These are phyloP conservation scores for Penicillium pulvis DNA, from an alignment of 495 filamentous ascomycete species.

Conservation along the genomic window DNA sequence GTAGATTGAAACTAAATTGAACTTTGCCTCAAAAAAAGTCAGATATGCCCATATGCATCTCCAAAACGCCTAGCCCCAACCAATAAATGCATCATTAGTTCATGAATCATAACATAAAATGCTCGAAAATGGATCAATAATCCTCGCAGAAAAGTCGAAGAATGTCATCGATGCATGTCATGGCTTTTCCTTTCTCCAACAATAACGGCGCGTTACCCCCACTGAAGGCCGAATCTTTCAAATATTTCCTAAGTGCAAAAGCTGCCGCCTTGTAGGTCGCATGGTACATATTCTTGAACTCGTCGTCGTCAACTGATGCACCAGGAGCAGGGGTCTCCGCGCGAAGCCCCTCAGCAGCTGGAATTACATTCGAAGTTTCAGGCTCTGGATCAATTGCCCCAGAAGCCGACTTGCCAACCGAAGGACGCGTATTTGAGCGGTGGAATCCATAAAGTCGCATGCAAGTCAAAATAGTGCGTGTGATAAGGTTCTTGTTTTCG, in stretches of 20 bases:
- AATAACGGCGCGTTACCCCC: constrained; percentile 23
- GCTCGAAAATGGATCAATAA: constrained; percentile 21
- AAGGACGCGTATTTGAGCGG: constrained; percentile 39
- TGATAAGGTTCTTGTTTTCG: constrained; percentile 46
- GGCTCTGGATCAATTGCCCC: constrained; percentile 21
- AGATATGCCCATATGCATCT: constrained; percentile 1
- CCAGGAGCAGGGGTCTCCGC: constrained; percentile 27
- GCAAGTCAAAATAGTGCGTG: constrained; percentile 57
- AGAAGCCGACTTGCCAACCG: constrained; percentile 19
- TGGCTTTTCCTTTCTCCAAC: constrained; percentile 46
- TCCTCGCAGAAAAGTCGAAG: constrained; percentile 49
- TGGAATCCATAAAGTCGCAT: constrained; percentile 67
- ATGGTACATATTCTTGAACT: constrained; percentile 68
- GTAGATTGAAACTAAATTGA: background rate
- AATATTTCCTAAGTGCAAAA: constrained; percentile 57
- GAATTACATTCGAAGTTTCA: constrained; percentile 12
- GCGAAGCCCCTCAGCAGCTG: constrained; percentile 18
- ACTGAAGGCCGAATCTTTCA: constrained; percentile 31
- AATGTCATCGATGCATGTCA: constrained; percentile 50
- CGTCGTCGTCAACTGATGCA: constrained; percentile 50
- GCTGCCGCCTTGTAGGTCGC: constrained; percentile 62
- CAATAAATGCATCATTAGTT: constrained; percentile 10
- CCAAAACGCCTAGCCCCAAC: background rate
- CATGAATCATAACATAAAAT: constrained; percentile 16
- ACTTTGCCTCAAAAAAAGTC: background rate